Evolutionary conservation across 106 monocot species (phyloP), one percentile per base, ranked within the genome.

Genomic region (Dendrobium officinale): DNA sequence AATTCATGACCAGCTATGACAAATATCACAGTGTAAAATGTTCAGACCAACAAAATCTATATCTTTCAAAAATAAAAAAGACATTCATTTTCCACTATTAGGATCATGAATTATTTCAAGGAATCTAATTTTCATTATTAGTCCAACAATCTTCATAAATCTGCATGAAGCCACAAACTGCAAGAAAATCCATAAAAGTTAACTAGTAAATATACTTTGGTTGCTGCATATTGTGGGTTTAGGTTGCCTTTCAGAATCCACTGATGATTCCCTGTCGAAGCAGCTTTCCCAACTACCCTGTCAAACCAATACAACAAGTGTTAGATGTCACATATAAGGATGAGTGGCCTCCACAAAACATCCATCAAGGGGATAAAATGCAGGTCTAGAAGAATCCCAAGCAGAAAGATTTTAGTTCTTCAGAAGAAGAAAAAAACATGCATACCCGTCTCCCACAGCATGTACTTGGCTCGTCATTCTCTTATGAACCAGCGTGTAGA

Each of bases 281-380:
- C 91, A 72, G 89, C 91, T 83, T 77, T 80, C 22, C 94, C 91
- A 74, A 94, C 79, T 70, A 89, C 75, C 86, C 93, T 93, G 82
- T 72, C 79, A 81, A 55, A 87, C 1, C 5, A 42, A 75, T 24
- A 22, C 24, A 81, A 43, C 5, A 66, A 67, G 20, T 17, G 31
- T 13, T 10, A 84, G 61, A 31, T 1, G 3, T 26, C 31, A 31
- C 68, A 29, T 29, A 33, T 68, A 68, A 68, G 9, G 31, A 29
- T 20, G 4, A 68, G 17, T 29, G 11, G 13, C 31, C 10, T 68
- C 26, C 10, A 68, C 68, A 31, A 61, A 22, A 3, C 3, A 51
- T 61, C 22, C 19, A 33, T 22, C 58, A 17, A 73, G 5, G 22
- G 10, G 19, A 20, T 6, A 18, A 15, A 77, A 10, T 61, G 22